Evolutionary conservation across 2,329 filamentous ascomycete genomes (phyloP), one percentile per base, ranked within the genome.

Genomic region (Xylaria sp.): DNA sequence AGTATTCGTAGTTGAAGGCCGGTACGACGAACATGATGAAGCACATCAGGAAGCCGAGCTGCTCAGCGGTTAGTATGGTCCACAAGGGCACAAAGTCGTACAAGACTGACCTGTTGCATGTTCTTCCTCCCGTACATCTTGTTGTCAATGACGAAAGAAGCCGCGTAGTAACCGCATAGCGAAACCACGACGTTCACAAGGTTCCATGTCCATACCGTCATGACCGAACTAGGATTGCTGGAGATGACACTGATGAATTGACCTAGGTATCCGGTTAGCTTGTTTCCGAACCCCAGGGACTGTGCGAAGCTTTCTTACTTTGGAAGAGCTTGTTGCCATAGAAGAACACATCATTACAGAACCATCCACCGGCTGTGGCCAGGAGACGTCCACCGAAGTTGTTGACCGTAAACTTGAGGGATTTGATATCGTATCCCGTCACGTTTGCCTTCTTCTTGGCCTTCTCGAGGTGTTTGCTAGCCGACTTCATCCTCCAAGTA

Each of bases 241-340:
- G 87, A 89, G 63, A 97, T 87, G 69, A 94, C 89, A 26, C 78
- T 78, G 75, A 97, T 96, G 76, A 97, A 97, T 70, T 93, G 84
- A 59, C 83, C 65, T 68, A 16, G 3, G 19, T 18, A 17, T 11
- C 11, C 29, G 41, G 53, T 57, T 46, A 62, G 54, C 50, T 17
- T 39, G 43, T 40, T 43, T 24, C 26, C 29, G 3, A 5, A 7
- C 4, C 18, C 5, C 7, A 11, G 8, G 17, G 20, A 1, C 16
- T 13, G 8, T 16, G 2, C 7, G 18, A n/a, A 5, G 16, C 8
- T n/a, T 38, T 22, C 65, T 56, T 60, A 66, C 66, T 84, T 76
- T 96, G 92, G 83, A 97, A 97, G 49, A 97, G 87, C 82, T 96
- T 97, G 87, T 96, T 97, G 65, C 93, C 93, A 78, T 97, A 97